A percentile compares a stretch with the other conserved stretches of the same genome.
Conservation (phyloP, 2,329 filamentous ascomycete species). For the Clonostachys solani region DNA sequence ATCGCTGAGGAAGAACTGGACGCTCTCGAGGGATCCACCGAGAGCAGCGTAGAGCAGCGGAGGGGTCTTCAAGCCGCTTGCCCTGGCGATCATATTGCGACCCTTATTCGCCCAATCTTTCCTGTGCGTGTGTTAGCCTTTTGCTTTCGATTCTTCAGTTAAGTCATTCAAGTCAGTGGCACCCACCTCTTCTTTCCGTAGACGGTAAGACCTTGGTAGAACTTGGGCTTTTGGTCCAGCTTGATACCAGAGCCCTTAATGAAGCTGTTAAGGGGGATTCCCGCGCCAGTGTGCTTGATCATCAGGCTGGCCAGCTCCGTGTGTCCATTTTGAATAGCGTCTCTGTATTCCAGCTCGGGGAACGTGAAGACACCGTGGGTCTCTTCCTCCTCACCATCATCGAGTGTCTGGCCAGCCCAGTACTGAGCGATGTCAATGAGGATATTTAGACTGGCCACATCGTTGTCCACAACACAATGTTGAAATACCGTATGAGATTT, state of each 20-base stretch:
- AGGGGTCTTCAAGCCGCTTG: conserved; percentile 39
- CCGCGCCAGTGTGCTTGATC: conserved; percentile 63
- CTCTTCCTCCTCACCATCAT: conserved; percentile 22
- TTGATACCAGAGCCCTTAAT: conserved; percentile 62
- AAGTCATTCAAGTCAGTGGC: no score
- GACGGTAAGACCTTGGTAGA: conserved; percentile 74
- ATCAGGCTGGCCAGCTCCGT: conserved; percentile 56
- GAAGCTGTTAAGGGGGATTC: conserved; percentile 64
- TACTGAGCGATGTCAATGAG: conserved; percentile 49
- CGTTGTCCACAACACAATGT: conserved; percentile 48
- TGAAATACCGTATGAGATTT: conserved; percentile 20
- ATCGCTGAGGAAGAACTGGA: conserved; percentile 76
- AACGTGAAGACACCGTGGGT: conserved; percentile 29
- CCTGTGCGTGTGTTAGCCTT: conserved; percentile 17
- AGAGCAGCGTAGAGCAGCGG: conserved; percentile 58
- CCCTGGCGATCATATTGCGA: conserved; percentile 33
- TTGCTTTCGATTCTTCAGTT: background rate
- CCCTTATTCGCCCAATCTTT: conserved; percentile 70
- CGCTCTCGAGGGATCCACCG: conserved; percentile 55
- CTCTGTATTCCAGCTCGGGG: conserved; percentile 30
- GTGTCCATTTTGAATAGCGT: conserved; percentile 42
- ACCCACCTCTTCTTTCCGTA: conserved; percentile 64
- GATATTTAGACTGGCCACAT: conserved; percentile 47
- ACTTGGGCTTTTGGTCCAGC: conserved; percentile 59
- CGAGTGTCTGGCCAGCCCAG: conserved; percentile 31